Conservation (phyloP, 768 basidiomycete genomes). For the Gyrodon lividus region DNA sequence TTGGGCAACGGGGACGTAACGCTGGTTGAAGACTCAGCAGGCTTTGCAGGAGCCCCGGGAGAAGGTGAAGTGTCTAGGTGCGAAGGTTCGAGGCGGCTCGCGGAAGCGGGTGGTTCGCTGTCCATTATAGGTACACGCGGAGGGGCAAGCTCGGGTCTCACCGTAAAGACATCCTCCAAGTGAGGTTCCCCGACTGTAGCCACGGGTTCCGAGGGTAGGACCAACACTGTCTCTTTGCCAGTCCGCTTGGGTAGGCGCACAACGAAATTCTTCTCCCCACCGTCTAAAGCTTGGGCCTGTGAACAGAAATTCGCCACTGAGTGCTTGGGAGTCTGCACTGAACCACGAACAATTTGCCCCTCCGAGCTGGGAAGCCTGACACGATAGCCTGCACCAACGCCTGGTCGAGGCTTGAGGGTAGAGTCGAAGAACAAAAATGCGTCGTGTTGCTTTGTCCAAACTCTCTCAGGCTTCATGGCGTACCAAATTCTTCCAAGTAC, state of each 20-base stretch:
- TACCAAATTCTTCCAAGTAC: slow-evolving; percentile 59
- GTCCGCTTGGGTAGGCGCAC: slow-evolving; percentile 53
- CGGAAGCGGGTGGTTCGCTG: slow-evolving; percentile 31
- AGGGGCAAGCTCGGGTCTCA: slow-evolving; percentile 48
- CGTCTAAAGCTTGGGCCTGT: slow-evolving; percentile 35
- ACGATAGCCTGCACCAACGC: slow-evolving; percentile 53
- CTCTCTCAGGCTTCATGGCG: slow-evolving; percentile 71
- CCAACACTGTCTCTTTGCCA: slow-evolving; percentile 35
- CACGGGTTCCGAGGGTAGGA: slow-evolving; percentile 9
- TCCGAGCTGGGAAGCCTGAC: slow-evolving; percentile 60
- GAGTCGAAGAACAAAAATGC: slow-evolving; percentile 67
- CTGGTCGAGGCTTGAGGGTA: slow-evolving; percentile 55
- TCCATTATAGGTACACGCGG: slow-evolving; percentile 25
- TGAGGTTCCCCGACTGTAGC: slow-evolving; percentile 37
- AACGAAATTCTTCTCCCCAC: slow-evolving; percentile 44
- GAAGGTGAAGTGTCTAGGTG: neutral
- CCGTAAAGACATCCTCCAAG: slow-evolving; percentile 57
- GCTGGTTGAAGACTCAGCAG: slow-evolving; percentile 4
- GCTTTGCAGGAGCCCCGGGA: slow-evolving; percentile 11
- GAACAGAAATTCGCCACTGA: slow-evolving; percentile 18
- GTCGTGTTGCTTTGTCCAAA: slow-evolving; percentile 85
- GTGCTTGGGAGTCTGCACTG: slow-evolving; percentile 10
- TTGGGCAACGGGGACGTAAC: slow-evolving; percentile 7
- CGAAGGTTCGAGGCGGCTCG: neutral
- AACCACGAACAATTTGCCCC: slow-evolving; percentile 43